Base-by-base conservation (phyloP, 257 asterid species). In the Solanum commersonii region DNA sequence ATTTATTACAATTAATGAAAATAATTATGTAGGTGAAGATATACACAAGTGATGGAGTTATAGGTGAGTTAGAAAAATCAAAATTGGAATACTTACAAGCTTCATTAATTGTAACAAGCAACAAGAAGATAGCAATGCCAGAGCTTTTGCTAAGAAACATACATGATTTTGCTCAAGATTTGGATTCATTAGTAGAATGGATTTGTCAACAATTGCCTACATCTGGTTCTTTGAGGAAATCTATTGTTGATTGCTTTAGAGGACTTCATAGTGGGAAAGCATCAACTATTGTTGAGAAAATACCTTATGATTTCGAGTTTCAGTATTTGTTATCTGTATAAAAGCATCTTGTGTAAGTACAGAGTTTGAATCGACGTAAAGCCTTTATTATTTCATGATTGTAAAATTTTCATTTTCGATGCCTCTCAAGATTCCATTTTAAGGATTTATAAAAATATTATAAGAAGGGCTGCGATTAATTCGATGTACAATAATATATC, bases 61-160 rank as follows among this genome's bases (percentile, higher is more conserved):
- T 87, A 87, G 86, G 89, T 1, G 98, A 95, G 87, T 87, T 97
- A 67, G 97, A 97, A 82, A 95, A 91, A 87, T 94, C 98, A 4
- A 95, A 94, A 87, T 87, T 92, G 22, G 98, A 96, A 83, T 96
- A 95, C 84, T 91, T 95, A 10, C 96, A 95, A 88, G 98, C 98
- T 65, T 96, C 99, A 73, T 89, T 96, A 52, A 83, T 95, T 31
- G 99, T 94, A 84, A 95, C 90, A 25, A 90, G 76, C 87, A 91
- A 90, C 8, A 95, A 91, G 87, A 91, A 84, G 86, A 92, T 95
- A 6, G 98, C 91, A 29, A 59, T 97, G 4, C 98, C 99, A 3
- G 99, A 95, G 92, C 96, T 95, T 78, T 91, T 97, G 63, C 91
- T 95, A 3, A 83, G 92, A 67, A 96, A 93, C 87, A 93, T 92